phyloP scores from a whole-genome alignment of 441 rosid species.

The Corymbia citriodora region DNA sequence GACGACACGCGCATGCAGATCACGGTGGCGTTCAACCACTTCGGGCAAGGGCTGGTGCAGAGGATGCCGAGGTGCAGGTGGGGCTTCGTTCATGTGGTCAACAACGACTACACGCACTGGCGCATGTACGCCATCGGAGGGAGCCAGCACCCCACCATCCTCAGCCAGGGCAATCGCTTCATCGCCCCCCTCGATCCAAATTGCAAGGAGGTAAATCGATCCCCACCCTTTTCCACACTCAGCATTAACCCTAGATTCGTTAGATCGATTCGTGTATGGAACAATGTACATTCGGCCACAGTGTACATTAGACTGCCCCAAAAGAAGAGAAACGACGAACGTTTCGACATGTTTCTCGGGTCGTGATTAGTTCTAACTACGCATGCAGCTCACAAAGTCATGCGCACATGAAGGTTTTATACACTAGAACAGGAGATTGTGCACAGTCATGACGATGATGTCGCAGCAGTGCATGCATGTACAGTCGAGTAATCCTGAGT shows the following conservation, averaged over 20 bases:
- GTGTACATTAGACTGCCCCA: neutral
- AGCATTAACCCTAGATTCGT: neutral
- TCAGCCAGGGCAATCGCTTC: constrained; percentile 10
- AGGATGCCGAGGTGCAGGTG: constrained; percentile 13
- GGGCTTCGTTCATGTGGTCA: constrained; percentile 12
- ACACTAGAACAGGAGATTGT: neutral
- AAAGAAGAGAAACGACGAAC: neutral
- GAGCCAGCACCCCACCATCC: constrained; percentile 7
- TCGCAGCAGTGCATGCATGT: neutral
- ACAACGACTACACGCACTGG: constrained; percentile 14
- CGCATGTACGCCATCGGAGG: constrained; percentile 13
- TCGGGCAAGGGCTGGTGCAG: constrained; percentile 5
- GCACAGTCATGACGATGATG: neutral
- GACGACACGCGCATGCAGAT: constrained; percentile 5
- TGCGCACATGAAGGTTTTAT: neutral
- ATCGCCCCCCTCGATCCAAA: neutral
- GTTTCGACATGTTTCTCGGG: neutral
- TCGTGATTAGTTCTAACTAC: neutral
- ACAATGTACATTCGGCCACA: neutral
- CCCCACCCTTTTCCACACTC: neutral
- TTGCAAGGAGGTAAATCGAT: neutral
- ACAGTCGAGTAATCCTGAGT: neutral
- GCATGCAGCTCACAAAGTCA: neutral
- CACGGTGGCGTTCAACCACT: constrained; percentile 11
- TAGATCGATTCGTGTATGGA: too few species aligned